These are phyloP conservation scores for Penicillium maclennaniae DNA, from an alignment of 495 filamentous ascomycete species.

Conservation along the genomic window DNA sequence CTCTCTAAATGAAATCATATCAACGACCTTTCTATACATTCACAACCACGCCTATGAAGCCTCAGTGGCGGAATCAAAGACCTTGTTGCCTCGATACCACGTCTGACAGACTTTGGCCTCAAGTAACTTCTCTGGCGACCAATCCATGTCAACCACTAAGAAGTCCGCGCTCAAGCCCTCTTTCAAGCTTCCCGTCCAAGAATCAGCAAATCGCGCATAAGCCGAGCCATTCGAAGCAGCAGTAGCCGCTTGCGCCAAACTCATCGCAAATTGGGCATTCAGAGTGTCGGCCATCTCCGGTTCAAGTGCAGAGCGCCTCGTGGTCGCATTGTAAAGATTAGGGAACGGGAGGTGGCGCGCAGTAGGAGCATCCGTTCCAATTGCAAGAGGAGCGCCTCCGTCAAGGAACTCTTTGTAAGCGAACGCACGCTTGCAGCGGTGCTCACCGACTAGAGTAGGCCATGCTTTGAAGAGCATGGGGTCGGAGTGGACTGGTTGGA, in stretches of 20 bases:
- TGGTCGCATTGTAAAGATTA: conserved; percentile 57
- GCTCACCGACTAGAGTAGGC: conserved; percentile 51
- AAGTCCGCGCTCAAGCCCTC: conserved; percentile 54
- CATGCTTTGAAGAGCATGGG: conserved; percentile 57
- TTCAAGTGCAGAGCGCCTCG: conserved; percentile 51
- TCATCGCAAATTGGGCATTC: conserved; percentile 13
- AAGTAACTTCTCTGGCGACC: conserved; percentile 49
- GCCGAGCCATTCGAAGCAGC: conserved; percentile 55
- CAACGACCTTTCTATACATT: neutral
- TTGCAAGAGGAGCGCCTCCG: conserved; percentile 50
- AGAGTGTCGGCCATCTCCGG: conserved; percentile 42
- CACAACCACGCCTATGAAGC: neutral
- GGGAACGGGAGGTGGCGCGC: conserved; percentile 51
- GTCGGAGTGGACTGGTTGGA: conserved; percentile 61
- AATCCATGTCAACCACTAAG: conserved; percentile 55
- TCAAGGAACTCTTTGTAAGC: conserved; percentile 59
- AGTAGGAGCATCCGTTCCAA: conserved; percentile 59
- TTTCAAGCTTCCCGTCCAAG: conserved; percentile 48
- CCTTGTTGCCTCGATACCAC: conserved; percentile 50
- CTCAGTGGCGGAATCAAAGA: conserved; percentile 13
- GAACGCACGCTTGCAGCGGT: conserved; percentile 54
- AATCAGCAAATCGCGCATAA: conserved; percentile 56
- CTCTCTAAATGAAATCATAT: neutral
- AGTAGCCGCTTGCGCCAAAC: conserved; percentile 41
- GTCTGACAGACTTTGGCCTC: conserved; percentile 51